Evolutionary conservation across 225 moss, liverwort and hornwort species (phyloP).

Genomic region (Bryum argenteum): DNA sequence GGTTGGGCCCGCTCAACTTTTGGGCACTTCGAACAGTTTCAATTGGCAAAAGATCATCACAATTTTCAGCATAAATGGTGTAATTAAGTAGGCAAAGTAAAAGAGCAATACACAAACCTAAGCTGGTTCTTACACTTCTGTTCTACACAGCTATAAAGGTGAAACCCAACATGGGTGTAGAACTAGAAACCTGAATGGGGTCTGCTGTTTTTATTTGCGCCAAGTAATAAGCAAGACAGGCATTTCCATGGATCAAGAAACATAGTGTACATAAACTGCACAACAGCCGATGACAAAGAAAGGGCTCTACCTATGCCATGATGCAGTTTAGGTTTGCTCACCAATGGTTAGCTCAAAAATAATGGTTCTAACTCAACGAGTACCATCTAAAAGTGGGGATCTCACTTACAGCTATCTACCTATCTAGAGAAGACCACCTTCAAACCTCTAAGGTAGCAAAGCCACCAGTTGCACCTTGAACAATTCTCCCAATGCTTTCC

Average conservation of each 20-base stretch:
- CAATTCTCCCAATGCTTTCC: constrained; percentile 87
- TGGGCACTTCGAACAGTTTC: no score
- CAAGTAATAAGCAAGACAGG: constrained; percentile 36
- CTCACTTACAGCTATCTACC: constrained; percentile 33
- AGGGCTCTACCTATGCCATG: constrained; percentile 37
- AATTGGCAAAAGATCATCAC: no score
- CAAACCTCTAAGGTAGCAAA: constrained; percentile 54
- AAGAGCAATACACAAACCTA: no score
- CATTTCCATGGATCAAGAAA: constrained; percentile 32
- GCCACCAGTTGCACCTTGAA: constrained; percentile 84
- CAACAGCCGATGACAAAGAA: constrained; percentile 33
- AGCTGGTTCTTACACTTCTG: no score
- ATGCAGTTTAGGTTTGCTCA: constrained; percentile 42
- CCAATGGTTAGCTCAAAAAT: constrained; percentile 43
- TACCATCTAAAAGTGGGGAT: constrained; percentile 41
- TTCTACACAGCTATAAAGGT: no score
- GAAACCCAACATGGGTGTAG: no score
- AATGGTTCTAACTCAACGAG: constrained; percentile 47
- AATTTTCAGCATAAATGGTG: no score
- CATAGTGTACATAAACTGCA: constrained; percentile 50
- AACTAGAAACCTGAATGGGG: constrained; percentile 24
- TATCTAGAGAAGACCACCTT: constrained; percentile 20
- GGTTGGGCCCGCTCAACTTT: no score
- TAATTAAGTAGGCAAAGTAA: no score
- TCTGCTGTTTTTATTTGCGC: constrained; percentile 41